Percentiles rank a stretch among this genome's conserved stretches.
phyloP scores from a whole-genome alignment of 495 filamentous ascomycete species.

The Neurospora cerealis region DNA sequence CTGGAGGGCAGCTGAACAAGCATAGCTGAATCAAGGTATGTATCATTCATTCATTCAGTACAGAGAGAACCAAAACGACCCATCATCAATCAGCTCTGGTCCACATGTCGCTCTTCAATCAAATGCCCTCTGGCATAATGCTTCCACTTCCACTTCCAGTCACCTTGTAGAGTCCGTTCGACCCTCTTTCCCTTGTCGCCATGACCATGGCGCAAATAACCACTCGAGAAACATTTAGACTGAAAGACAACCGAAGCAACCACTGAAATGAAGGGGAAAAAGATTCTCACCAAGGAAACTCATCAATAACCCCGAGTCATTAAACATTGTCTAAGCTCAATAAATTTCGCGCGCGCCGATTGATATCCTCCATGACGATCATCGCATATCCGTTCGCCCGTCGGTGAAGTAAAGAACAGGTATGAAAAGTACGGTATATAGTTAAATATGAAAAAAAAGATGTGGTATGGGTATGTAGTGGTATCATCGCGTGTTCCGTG shows the following conservation, averaged over 20 bases:
- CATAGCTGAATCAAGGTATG: not conserved
- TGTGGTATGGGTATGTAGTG: not conserved
- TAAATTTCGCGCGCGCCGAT: not conserved
- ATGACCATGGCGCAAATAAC: not conserved
- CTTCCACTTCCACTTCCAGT: not conserved
- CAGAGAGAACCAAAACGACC: not conserved
- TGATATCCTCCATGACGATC: not conserved
- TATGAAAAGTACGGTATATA: not conserved
- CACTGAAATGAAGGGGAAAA: not conserved
- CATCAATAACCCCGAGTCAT: not conserved
- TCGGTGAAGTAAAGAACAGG: not conserved
- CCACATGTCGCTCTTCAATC: not conserved
- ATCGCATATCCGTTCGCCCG: not conserved
- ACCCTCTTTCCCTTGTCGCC: not conserved
- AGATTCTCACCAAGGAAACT: not conserved
- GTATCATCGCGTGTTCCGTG: not conserved
- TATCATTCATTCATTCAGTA: not conserved
- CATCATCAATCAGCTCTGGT: not conserved
- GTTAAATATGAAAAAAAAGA: not conserved
- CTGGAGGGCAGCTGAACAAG: not conserved
- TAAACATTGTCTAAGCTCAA: not conserved
- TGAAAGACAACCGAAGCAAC: not conserved
- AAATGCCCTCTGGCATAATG: not conserved
- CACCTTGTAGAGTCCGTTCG: not conserved
- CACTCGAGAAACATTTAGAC: not conserved